phyloP scores from a whole-genome alignment of 176 grass and related monocot species.

The Oryza glumipatula region DNA sequence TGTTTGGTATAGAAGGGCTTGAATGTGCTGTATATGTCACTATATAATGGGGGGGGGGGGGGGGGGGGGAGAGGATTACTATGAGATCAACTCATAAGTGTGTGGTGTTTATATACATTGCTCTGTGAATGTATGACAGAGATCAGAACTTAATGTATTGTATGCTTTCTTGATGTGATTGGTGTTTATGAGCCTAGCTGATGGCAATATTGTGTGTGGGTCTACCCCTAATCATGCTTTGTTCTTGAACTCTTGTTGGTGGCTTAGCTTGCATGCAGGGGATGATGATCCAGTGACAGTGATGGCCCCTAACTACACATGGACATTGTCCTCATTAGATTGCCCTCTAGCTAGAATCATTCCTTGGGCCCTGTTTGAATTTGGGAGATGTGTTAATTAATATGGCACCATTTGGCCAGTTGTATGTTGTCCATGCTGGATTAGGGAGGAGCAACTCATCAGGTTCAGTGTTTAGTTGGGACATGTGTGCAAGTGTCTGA shows the following conservation, averaged over 20 bases:
- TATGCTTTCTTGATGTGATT: slow-evolving; percentile 42
- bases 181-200: slow-evolving; percentile 31
- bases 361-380: background rate
- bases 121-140: slow-evolving; percentile 33
- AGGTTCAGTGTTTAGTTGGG: background rate
- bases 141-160: slow-evolving; percentile 42
- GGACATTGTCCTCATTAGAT: slow-evolving; percentile 12
- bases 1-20: slow-evolving; percentile 25
- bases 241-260: slow-evolving; percentile 55
- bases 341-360: slow-evolving; percentile 20
- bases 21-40: slow-evolving; percentile 45
- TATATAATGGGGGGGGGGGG: background rate
- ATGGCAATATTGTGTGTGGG: slow-evolving; percentile 14
- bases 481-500: slow-evolving; percentile 1
- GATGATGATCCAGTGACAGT: slow-evolving; percentile 30
- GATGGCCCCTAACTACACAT: slow-evolving; percentile 23
- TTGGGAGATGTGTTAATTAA: background rate
- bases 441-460: background rate
- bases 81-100: slow-evolving; percentile 1
- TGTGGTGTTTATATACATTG: slow-evolving; percentile 29
- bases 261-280: slow-evolving; percentile 42
- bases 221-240: slow-evolving; percentile 16
- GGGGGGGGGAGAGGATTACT: background rate
- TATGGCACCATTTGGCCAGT: background rate
- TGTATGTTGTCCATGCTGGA: slow-evolving; percentile 16